Evolutionary conservation across 2,329 filamentous ascomycete genomes (phyloP), one percentile per base, ranked within the genome.

Genomic region (Fusarium azukiicola): DNA sequence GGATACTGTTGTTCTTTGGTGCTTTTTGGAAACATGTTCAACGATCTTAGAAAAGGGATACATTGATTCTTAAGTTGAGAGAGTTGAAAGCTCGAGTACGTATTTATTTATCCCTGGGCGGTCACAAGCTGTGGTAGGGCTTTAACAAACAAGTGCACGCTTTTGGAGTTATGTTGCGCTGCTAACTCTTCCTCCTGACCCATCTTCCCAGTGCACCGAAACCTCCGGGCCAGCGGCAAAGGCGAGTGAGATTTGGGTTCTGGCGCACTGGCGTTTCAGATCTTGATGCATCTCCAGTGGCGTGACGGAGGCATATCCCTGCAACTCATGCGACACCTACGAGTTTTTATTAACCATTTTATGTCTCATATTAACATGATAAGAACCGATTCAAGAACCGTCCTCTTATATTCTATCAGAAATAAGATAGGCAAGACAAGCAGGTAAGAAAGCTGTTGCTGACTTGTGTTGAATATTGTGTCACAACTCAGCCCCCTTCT

Each of bases 271-370:
- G 36, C n/a, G 56, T 61, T 61, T 61, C 56, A 61, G 56, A 61
- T 61, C 56, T 61, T 40, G 56, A 23, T 61, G 17, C 40, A 61
- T 61, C n/a, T 40, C 56, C 36, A 61, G 21, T 61, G 56, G 56
- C 21, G 56, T 61, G 38, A 42, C 13, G 56, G 38, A 40, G 21
- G 56, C 3, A 61, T 61, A 42, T 61, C 36, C 56, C n/a, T 61
- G 56, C 36, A 42, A 61, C 56, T 14, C 14, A 19, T 0, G 9
- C 14, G 40, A 17, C 14, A 1, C 3, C 40, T 1, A 61, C n/a
- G 21, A 42, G 27, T 14, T 23, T 61, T 61, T 42, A 4, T 40
- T 2, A 13, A 42, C 14, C 23, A 4, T 19, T 23, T 23, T 42
- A 61, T 42, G 21, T 61, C 14, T 61, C 36, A 14, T 42, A 27